A percentile compares a stretch with the other conserved stretches of the same genome.
Conservation (phyloP, 306 rosid genomes). For the Rosa lucieae region DNA sequence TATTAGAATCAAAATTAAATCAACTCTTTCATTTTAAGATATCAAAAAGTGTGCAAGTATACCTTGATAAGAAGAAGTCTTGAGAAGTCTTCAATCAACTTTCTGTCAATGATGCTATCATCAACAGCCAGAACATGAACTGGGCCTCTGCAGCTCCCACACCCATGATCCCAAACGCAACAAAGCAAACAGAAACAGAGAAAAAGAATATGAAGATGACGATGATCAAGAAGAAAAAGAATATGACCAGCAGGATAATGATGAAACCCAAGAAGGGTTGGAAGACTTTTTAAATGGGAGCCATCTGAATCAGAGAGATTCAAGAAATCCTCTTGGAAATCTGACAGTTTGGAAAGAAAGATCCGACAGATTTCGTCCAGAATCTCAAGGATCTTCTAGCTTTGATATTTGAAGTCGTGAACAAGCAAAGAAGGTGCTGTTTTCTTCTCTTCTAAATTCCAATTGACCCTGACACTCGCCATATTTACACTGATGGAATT, state of each 20-base stretch:
- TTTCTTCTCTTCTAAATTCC: constrained; percentile 1
- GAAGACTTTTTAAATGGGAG: constrained; percentile 46
- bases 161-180: constrained; percentile 42
- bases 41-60: neutral
- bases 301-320: constrained; percentile 41
- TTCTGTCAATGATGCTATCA: constrained; percentile 75
- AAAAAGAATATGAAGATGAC: no score
- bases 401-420: constrained; percentile 60
- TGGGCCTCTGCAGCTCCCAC: constrained; percentile 44
- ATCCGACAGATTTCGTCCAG: constrained; percentile 72
- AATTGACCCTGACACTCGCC: neutral
- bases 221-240: no score
- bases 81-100: constrained; percentile 83
- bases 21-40: neutral
- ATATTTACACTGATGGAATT: neutral
- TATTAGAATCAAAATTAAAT: neutral
- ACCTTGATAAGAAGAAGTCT: constrained; percentile 87
- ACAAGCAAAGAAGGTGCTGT: constrained; percentile 51
- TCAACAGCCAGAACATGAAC: constrained; percentile 89
- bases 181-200: neutral
- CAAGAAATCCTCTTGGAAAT: constrained; percentile 49
- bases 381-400: constrained; percentile 61
- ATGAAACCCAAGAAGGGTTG: constrained; percentile 21
- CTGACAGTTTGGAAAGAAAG: constrained; percentile 82
- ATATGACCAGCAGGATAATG: constrained; percentile 4